Base-by-base conservation (phyloP, 345 rosid genomes). In the Linum lewisii region DNA sequence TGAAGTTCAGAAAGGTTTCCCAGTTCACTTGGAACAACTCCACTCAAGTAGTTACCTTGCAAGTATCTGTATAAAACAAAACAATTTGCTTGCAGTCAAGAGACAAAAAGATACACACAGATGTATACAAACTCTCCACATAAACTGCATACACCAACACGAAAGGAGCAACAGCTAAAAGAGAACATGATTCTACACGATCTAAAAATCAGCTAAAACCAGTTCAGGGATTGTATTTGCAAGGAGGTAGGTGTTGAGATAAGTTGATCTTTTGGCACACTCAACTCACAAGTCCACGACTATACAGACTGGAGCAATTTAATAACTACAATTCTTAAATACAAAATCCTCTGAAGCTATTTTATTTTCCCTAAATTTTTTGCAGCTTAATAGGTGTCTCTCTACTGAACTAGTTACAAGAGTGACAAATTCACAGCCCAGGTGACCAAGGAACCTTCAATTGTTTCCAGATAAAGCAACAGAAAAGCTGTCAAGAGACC, bases 31-130 rank as follows among this genome's bases (percentile, higher is more conserved):
- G 98, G 98, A 66, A 92, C 79, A 9, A 61, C 52, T 45, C 85
- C 97, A 51, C 86, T 83, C 51, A 92, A 68, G 81, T 86, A 92
- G 78, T 93, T 89, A n/a, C 82, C 77, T 82, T 89, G 95, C 86
- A 93, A 69, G 79, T 63, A 81, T 73, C 97, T 93, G 85, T 54
- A 70, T n/a, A 38, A 16, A 9, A 57, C 23, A 24, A 62, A 20
- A 58, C 5, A 20, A 58, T 57, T 51, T 24, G 62, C 70, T 52
- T 50, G 14, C 14, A 22, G 47, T 36, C 42, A n/a, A 38, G 14
- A 13, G 45, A 42, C 19, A 10, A 57, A 57, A 29, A 16, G 32
- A 23, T 23, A 2, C 21, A 51, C 21, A 38, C 21, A 23, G 7
- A 21, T 10, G 44, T 15, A 20, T 38, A 38, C 45, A 38, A 15